Evolutionary conservation across 2,329 filamentous ascomycete species (phyloP).

Genomic region (Epichloe glyceriae): DNA sequence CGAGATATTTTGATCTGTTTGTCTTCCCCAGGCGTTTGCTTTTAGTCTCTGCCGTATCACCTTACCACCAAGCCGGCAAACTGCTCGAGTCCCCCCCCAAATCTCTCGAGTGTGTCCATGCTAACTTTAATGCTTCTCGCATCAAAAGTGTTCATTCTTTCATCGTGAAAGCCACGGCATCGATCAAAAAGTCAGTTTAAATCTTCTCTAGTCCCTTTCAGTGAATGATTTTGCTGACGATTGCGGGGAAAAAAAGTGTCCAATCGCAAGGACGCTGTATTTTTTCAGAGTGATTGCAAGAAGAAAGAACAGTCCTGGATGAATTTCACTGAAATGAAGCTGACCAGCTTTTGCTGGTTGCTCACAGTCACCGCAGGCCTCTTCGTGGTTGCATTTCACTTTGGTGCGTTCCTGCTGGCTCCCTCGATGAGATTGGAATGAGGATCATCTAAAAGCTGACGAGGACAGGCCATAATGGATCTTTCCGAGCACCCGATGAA

Average conservation of each 20-base stretch:
- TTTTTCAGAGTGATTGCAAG: not conserved
- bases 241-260: constrained; percentile 2
- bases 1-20: not conserved
- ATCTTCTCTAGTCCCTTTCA: not conserved
- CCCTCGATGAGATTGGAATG: not conserved
- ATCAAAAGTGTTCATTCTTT: not conserved
- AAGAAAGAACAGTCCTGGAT: constrained; percentile 1
- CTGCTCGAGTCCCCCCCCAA: not conserved
- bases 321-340: not conserved
- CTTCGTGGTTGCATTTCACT: not conserved
- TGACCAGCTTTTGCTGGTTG: constrained; percentile 5
- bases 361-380: not conserved
- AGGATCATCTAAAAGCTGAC: not conserved
- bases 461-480: constrained; percentile 1
- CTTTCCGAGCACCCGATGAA: constrained; percentile 5
- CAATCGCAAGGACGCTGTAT: not conserved
- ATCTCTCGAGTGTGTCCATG: not conserved
- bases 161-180: not conserved
- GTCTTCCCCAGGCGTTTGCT: constrained; percentile 2
- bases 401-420: not conserved
- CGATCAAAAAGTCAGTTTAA: not conserved
- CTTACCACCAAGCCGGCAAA: constrained; percentile 1
- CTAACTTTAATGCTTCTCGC: not conserved
- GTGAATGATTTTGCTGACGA: not conserved
- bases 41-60: not conserved